phyloP scores from a whole-genome alignment of 176 grass and related monocot genomes.

The Ampelocalamus luodianensis region DNA sequence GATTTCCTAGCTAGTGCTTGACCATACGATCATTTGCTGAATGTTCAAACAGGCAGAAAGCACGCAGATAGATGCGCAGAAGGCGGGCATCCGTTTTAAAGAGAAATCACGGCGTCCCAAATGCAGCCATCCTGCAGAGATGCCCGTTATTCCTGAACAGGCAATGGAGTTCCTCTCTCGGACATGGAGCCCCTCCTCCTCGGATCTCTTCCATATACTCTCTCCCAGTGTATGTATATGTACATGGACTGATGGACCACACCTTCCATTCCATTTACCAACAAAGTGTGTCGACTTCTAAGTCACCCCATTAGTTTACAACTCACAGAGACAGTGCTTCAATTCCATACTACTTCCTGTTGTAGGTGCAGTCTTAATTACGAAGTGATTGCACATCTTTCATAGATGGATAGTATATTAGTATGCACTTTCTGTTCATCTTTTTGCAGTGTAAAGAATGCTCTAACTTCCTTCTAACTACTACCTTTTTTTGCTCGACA shows the following conservation, averaged over 20 bases:
- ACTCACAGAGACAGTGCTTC: slow-evolving; percentile 6
- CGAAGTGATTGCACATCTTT: not conserved
- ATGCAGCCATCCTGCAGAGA: slow-evolving; percentile 46
- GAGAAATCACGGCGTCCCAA: slow-evolving; percentile 53
- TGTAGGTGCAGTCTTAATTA: not conserved
- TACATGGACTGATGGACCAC: slow-evolving; percentile 51
- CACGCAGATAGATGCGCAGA: slow-evolving; percentile 37
- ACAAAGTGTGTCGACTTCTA: slow-evolving; percentile 4
- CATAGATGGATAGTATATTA: not conserved
- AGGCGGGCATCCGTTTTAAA: slow-evolving; percentile 41
- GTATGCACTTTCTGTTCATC: not conserved
- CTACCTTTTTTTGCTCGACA: not conserved
- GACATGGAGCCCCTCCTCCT: slow-evolving; percentile 90
- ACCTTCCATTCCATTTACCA: slow-evolving; percentile 24
- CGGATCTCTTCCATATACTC: slow-evolving; percentile 89
- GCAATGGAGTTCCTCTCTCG: slow-evolving; percentile 90
- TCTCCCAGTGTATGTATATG: slow-evolving; percentile 72
- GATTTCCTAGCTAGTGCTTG: not conserved
- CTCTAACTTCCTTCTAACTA: not conserved
- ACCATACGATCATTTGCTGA: not conserved
- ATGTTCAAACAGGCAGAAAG: slow-evolving; percentile 66
- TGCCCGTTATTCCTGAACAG: slow-evolving; percentile 64
- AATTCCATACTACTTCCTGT: not conserved
- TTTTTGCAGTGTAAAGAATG: not conserved
- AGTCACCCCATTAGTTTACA: not conserved